Percentiles rank a stretch among this genome's conserved stretches.
These are phyloP conservation scores for Geotrichum carabidarum DNA, from an alignment of 1,139 yeast genomes.

Conservation along the genomic window DNA sequence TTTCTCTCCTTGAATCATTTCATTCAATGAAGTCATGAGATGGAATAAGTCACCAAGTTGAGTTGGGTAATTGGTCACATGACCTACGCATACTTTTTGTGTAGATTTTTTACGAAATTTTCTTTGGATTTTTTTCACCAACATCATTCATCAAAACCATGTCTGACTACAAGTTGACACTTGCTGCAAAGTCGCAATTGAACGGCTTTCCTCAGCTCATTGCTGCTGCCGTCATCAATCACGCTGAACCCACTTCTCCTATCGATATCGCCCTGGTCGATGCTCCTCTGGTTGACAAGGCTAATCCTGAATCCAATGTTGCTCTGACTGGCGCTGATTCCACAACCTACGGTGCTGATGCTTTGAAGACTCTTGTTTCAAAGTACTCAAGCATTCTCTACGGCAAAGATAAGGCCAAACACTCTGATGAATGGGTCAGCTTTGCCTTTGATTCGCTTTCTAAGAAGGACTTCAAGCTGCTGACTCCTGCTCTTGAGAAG, in stretches of 20 bases:
- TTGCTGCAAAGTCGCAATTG: constrained; percentile 82
- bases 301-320: constrained; percentile 39
- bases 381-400: constrained; percentile 36
- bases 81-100: neutral
- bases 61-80: neutral
- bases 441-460: constrained; percentile 65
- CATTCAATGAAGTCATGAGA: neutral
- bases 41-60: neutral
- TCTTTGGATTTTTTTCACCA: neutral
- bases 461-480: constrained; percentile 81
- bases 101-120: neutral
- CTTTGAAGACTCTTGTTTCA: constrained; percentile 45
- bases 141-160: constrained; percentile 5
- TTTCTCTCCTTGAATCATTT: too few species aligned
- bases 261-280: constrained; percentile 57
- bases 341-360: constrained; percentile 42
- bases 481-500: constrained; percentile 70
- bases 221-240: constrained; percentile 71
- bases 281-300: constrained; percentile 34
- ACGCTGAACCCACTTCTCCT: constrained; percentile 45
- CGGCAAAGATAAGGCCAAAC: constrained; percentile 27
- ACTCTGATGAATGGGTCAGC: constrained; percentile 53
- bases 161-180: constrained; percentile 33
- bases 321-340: constrained; percentile 48
- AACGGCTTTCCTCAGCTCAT: constrained; percentile 76